A percentile compares a stretch with the other conserved stretches of the same genome.
Conservation (phyloP, 2,329 filamentous ascomycete species). For the Hansfordia pulvinata region DNA sequence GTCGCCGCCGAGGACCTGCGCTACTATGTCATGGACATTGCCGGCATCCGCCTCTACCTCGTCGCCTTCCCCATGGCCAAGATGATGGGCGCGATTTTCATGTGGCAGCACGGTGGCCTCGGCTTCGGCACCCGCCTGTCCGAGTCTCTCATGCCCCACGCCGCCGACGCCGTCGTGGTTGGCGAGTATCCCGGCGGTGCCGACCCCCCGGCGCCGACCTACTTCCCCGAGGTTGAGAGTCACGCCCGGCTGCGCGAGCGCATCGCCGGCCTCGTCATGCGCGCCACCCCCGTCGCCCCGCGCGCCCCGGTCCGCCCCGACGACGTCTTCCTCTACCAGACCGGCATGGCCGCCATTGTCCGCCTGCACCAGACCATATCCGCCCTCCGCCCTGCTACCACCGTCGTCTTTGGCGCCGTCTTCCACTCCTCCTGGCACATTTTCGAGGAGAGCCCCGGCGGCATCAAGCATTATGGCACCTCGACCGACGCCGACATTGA, state of each 20-base stretch:
- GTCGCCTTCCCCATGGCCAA: slow-evolving; percentile 24
- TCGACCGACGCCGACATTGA: slow-evolving; percentile 27
- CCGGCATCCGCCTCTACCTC: slow-evolving; percentile 26
- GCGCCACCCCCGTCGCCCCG: slow-evolving; percentile 20
- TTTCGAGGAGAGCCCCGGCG: slow-evolving; percentile 26
- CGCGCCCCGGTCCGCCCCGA: slow-evolving; percentile 10
- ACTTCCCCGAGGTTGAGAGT: slow-evolving; percentile 20
- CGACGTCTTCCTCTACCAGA: slow-evolving; percentile 39
- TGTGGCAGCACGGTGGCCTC: slow-evolving; percentile 31
- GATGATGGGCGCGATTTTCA: slow-evolving; percentile 20
- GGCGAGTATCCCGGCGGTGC: slow-evolving; percentile 10
- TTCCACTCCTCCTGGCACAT: slow-evolving; percentile 36
- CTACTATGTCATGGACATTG: slow-evolving; percentile 26
- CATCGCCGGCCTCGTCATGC: slow-evolving; percentile 25
- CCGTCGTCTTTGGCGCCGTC: slow-evolving; percentile 32
- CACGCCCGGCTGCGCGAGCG: slow-evolving; percentile 25
- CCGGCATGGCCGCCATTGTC: slow-evolving; percentile 40
- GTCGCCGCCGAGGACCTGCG: slow-evolving; percentile 20
- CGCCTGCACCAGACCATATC: slow-evolving; percentile 23
- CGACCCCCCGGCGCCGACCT: slow-evolving; percentile 19
- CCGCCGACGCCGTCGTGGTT: slow-evolving; percentile 21
- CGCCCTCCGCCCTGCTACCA: slow-evolving; percentile 17
- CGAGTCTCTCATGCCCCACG: slow-evolving; percentile 24
- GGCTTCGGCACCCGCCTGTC: slow-evolving; percentile 31
- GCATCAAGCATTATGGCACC: slow-evolving; percentile 31